Evolutionary conservation across 495 filamentous ascomycete genomes (phyloP), one percentile per base, ranked within the genome.

Genomic region (Xanthoparmelia taractica): DNA sequence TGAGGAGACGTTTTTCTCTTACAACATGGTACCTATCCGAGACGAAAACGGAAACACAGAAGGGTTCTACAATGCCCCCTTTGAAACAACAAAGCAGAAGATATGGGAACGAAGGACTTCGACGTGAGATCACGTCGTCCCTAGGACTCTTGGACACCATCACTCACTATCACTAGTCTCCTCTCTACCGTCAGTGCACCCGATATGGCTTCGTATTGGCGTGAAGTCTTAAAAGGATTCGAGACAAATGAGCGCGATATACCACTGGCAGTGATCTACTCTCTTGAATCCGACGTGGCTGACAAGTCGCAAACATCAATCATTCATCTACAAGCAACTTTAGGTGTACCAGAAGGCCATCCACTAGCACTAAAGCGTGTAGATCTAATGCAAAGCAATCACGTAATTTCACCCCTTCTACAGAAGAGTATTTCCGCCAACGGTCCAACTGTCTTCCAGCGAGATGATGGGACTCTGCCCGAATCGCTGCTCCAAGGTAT

Each of bases 41-140:
- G 48, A 0, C 1, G 76, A 73, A 18, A 78, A 85, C 63, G 84
- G 84, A 3, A 73, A 73, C 6, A 80, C 84, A 15, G 76, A 81
- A 23, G 84, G 82, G 18, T 69, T 86, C 4, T 87, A 84, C 65
- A 86, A 87, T 65, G 82, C 84, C n/a, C 80, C 82, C 0, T 87
- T 87, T 65, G 84, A 87, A 50, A 85, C 85, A 66, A 86, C 84
- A 6, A 71, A 80, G 38, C 76, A 84, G 37, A 86, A 82, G 67
- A 78, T 87, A 56, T 82, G 76, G 7, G 84, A 87, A 70, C 73
- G 84, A 57, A 76, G 83, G 58, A 87, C 86, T 83, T 72, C 84
- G 20, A 86, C 83, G 15, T 71, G 86, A 33, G 78, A 83, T 45
- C 84, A 88, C 68, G 75, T 88, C 25, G 84, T 85, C 25, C 13